A percentile compares a stretch with the other conserved stretches of the same genome.
Conservation (phyloP, 1,284 basidiomycete species). For the Cutaneotrichosporon cavernicola region DNA sequence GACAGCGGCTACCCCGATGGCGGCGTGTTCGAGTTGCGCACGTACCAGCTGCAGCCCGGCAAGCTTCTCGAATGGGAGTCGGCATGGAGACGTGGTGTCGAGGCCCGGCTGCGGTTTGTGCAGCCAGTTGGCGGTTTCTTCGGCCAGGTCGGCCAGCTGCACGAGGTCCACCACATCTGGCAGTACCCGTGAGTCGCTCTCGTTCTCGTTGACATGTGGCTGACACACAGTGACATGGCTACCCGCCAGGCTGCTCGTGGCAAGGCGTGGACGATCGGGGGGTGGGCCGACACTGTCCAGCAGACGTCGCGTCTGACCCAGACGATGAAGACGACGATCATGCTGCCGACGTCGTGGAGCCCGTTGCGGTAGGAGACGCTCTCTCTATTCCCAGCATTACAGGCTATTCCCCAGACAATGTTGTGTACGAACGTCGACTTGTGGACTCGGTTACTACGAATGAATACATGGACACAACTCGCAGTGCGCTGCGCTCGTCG, state of each 20-base stretch:
- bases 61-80: slow-evolving; percentile 88
- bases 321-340: slow-evolving; percentile 48
- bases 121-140: slow-evolving; percentile 92
- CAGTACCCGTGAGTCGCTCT: slow-evolving; percentile 66
- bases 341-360: slow-evolving; percentile 50
- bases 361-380: slow-evolving; percentile 32
- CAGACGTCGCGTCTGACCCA: slow-evolving; percentile 50
- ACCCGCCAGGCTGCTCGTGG: slow-evolving; percentile 77
- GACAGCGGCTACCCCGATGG: slow-evolving; percentile 60
- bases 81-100: slow-evolving; percentile 84
- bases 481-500: neutral
- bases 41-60: slow-evolving; percentile 71
- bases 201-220: neutral
- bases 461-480: slow-evolving; percentile 4
- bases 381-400: slow-evolving; percentile 10
- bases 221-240: slow-evolving; percentile 60
- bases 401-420: neutral
- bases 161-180: slow-evolving; percentile 92
- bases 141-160: slow-evolving; percentile 82
- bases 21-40: slow-evolving; percentile 86
- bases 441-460: slow-evolving; percentile 5
- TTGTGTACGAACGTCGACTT: neutral
- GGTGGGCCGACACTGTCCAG: slow-evolving; percentile 89
- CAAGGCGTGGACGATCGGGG: slow-evolving; percentile 85
- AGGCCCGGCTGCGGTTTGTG: slow-evolving; percentile 78